These are phyloP conservation scores for Phyllosticta paracitricarpa DNA, from an alignment of 2,329 filamentous ascomycete species.

Conservation along the genomic window DNA sequence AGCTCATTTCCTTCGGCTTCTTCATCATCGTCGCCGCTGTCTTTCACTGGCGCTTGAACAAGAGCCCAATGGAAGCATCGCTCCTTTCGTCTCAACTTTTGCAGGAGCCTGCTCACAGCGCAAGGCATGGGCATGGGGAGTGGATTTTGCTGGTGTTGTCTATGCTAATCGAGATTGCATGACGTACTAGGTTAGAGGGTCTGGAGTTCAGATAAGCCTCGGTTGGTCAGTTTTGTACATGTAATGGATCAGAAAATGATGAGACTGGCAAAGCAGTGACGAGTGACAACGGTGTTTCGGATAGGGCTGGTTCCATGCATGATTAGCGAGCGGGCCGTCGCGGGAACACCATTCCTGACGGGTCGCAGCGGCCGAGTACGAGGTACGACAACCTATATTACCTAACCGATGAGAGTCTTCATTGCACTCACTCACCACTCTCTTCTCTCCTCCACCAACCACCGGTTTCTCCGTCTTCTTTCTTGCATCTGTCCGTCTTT, in stretches of 20 bases:
- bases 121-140: background rate
- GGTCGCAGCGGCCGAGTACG: background rate
- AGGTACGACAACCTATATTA: background rate
- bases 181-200: background rate
- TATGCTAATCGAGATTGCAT: background rate
- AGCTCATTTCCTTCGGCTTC: conserved; percentile 23
- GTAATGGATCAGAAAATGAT: background rate
- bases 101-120: background rate
- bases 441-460: background rate
- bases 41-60: conserved; percentile 17
- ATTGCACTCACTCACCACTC: background rate
- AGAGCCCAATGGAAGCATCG: background rate
- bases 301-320: background rate
- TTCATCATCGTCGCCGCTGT: conserved; percentile 22
- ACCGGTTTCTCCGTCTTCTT: background rate
- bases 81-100: background rate
- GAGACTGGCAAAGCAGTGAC: background rate
- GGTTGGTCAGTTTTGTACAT: background rate
- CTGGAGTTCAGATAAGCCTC: background rate
- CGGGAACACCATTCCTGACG: background rate
- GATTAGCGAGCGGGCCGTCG: background rate
- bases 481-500: background rate
- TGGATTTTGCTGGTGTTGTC: background rate
- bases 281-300: background rate
- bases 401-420: background rate